Percentiles rank a stretch among this genome's conserved stretches.
Evolutionary conservation across 768 basidiomycete genomes (phyloP).

Genomic region (Hydnomerulius pinastri): DNA sequence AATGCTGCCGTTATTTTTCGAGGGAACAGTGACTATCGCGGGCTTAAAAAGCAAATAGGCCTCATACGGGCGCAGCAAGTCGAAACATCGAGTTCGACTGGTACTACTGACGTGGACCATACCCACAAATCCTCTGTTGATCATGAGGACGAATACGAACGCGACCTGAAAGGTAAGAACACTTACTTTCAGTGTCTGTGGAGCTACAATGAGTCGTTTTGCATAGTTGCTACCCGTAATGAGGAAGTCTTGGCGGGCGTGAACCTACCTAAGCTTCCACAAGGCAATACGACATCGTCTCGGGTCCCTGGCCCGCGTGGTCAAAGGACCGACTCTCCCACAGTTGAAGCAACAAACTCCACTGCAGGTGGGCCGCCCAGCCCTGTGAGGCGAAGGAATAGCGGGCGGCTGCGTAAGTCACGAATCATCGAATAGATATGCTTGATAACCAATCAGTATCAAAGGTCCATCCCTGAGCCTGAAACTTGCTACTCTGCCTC

Average conservation of each 20-base stretch:
- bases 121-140: neutral
- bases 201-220: too few species aligned
- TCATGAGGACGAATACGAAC: constrained; percentile 1
- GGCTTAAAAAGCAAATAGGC: constrained; percentile 66
- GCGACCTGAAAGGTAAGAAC: constrained; percentile 9
- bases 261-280: neutral
- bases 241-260: constrained; percentile 9
- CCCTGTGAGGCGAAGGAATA: neutral
- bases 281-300: neutral
- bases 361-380: neutral
- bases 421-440: too few species aligned
- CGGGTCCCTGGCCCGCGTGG: neutral
- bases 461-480: constrained; percentile 17
- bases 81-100: constrained; percentile 13
- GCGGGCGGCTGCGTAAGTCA: constrained; percentile 14
- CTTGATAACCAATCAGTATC: neutral
- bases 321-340: neutral
- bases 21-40: constrained; percentile 62
- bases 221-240: too few species aligned
- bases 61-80: constrained; percentile 47
- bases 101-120: constrained; percentile 2
- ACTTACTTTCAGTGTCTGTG: too few species aligned
- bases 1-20: neutral
- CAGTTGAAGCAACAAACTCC: neutral
- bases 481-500: constrained; percentile 4